Base-by-base conservation (phyloP, 2,329 filamentous ascomycete species). In the Fusarium ambrosium region DNA sequence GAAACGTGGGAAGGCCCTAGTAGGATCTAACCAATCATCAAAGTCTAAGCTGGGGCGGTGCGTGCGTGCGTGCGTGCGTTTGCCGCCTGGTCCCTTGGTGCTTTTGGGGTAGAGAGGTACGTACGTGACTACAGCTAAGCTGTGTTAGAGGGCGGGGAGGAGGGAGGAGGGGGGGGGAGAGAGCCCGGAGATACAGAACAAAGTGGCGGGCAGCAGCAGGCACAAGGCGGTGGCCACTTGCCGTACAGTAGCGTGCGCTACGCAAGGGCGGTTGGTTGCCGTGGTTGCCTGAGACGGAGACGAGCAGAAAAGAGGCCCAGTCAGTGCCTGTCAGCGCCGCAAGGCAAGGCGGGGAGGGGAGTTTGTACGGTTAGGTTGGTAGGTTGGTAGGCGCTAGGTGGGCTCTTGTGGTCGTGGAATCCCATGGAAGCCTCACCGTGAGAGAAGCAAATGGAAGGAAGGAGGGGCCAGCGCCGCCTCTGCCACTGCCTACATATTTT, bases 361-460 rank as follows among this genome's bases (percentile, higher is more conserved):
- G 65, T 56, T 64, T 66, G 27, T 29, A 29, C 27, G 27, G 63
- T 45, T 45, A 45, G 41, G 43, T 65, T 24, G 24, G 24, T 24
- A 24, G 24, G 24, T 24, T 24, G 24, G 24, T 24, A 76, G 68
- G 73, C 73, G 70, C 64, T 70, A 73, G 74, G 74, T 74, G 75
- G 74, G 58, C 74, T 73, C 66, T 73, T 53, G 67, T 73, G 80
- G 77, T 80, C 83, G 81, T 86, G 81, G 84, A 86, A 86, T 85
- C 84, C 77, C 81, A 86, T 86, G 84, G 84, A 86, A 86, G 82
- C 83, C 81, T 82, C 80, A 79, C 75, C 74, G 77, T 72, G 72
- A 77, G 78, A 79, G 78, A 78, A 78, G 20, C 69, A 75, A 45
- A 76, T 75, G 68, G 75, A 74, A 73, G 73, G 73, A 70, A 77